A percentile compares a stretch with the other conserved stretches of the same genome.
These are phyloP conservation scores for Eucalyptus pumila DNA, from an alignment of 345 rosid genomes.

Conservation along the genomic window DNA sequence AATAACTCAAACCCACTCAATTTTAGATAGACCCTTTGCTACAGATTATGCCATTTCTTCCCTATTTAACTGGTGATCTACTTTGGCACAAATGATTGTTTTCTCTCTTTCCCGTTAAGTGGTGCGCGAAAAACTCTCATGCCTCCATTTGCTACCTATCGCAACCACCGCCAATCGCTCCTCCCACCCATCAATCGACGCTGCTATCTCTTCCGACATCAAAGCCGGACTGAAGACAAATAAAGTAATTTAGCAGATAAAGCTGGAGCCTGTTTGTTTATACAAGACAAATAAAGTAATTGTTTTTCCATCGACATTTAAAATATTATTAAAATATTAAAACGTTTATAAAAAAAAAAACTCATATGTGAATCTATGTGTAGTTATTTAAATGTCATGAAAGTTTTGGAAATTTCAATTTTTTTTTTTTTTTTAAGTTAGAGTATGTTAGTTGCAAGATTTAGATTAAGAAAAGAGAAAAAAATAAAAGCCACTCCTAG, in stretches of 20 bases:
- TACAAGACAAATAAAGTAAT: background rate
- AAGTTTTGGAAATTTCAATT: background rate
- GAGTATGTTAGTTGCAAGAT: background rate
- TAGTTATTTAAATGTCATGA: background rate
- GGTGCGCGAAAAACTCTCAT: background rate
- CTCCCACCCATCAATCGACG: background rate
- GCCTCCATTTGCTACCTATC: background rate
- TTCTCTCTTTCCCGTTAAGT: background rate
- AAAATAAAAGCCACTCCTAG: background rate
- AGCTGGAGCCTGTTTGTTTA: background rate
- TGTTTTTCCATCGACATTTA: background rate
- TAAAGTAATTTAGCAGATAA: background rate
- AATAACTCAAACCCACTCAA: background rate
- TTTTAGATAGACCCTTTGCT: background rate
- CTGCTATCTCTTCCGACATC: background rate
- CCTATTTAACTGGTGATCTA: background rate
- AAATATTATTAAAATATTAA: background rate
- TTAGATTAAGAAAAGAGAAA: background rate
- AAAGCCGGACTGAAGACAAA: background rate
- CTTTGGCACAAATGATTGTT: accelerated
- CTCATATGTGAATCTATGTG: background rate
- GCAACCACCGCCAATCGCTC: background rate
- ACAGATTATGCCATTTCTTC: background rate
- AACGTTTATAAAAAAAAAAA: background rate
- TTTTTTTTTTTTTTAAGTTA: background rate